phyloP scores from a whole-genome alignment of 331 rosid genomes.

The Quercus lobata region DNA sequence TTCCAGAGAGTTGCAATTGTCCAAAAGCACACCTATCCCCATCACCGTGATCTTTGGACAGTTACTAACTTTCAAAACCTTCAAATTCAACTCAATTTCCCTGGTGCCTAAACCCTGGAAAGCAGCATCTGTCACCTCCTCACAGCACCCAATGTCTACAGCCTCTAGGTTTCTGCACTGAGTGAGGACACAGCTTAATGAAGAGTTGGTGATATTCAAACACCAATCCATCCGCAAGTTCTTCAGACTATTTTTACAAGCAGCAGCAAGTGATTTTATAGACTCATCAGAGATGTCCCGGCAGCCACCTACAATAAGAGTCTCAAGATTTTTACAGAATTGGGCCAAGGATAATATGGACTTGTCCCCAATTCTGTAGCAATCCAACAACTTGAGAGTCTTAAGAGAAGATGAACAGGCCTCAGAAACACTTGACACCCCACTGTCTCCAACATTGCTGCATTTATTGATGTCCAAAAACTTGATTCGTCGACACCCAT shows the following conservation, averaged over 20 bases:
- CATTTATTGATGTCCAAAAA: slow-evolving; percentile 75
- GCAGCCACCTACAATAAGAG: slow-evolving; percentile 82
- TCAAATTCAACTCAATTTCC: slow-evolving; percentile 51
- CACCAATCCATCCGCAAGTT: slow-evolving; percentile 96
- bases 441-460: slow-evolving; percentile 68
- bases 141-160: slow-evolving; percentile 87
- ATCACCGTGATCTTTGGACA: slow-evolving; percentile 82
- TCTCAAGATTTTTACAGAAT: slow-evolving; percentile 68
- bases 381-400: slow-evolving; percentile 80
- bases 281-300: slow-evolving; percentile 67
- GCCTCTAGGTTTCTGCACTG: slow-evolving; percentile 72
- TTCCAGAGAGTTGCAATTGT: slow-evolving; percentile 56
- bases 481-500: slow-evolving; percentile 57
- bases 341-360: slow-evolving; percentile 57
- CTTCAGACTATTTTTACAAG: slow-evolving; percentile 60
- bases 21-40: slow-evolving; percentile 57
- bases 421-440: slow-evolving; percentile 59
- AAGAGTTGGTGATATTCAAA: slow-evolving; percentile 61
- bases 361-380: slow-evolving; percentile 68
- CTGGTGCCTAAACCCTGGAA: slow-evolving; percentile 47
- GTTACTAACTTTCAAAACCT: slow-evolving; percentile 69
- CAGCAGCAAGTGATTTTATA: slow-evolving; percentile 50
- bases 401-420: slow-evolving; percentile 66
- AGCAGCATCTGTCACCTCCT: slow-evolving; percentile 84
- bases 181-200: slow-evolving; percentile 60